Evolutionary conservation across 495 filamentous ascomycete species (phyloP).

Genomic region (Aspergillus incahuasiensis): DNA sequence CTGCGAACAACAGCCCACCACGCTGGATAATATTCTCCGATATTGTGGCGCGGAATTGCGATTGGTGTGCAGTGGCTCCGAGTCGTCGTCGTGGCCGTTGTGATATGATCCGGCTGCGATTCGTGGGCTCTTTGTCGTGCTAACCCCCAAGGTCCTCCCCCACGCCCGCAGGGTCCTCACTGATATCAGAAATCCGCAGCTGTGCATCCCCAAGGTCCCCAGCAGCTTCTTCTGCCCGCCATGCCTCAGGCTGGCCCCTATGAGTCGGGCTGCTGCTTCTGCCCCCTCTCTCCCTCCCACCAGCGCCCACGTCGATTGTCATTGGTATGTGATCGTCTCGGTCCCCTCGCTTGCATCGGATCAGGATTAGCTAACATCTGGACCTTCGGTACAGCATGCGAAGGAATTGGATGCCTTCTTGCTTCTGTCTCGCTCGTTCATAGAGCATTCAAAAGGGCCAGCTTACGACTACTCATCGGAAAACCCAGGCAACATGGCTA

Average conservation of each 20-base stretch:
- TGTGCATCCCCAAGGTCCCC: conserved; percentile 29
- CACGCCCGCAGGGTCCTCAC: conserved; percentile 16
- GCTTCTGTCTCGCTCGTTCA: conserved; percentile 9
- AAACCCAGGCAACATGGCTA: conserved; percentile 28
- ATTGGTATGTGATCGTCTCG: conserved; percentile 11
- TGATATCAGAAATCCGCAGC: background rate
- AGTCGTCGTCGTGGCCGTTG: background rate
- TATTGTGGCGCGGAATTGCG: background rate
- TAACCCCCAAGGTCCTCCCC: conserved; percentile 36
- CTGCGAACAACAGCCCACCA: background rate
- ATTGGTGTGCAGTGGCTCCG: background rate
- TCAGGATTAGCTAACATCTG: background rate
- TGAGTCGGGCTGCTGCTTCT: conserved; percentile 6
- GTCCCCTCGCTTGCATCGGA: background rate
- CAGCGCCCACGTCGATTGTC: conserved; percentile 4
- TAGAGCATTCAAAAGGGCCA: conserved; percentile 9
- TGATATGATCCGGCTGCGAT: background rate
- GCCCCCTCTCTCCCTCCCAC: conserved; percentile 1
- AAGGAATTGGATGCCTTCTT: conserved; percentile 5
- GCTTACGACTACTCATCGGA: background rate
- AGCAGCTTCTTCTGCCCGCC: conserved; percentile 9
- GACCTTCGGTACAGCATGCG: background rate
- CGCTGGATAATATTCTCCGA: background rate
- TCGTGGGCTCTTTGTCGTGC: background rate
- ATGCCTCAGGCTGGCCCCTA: conserved; percentile 16